Evolutionary conservation across 495 filamentous ascomycete species (phyloP), one percentile per base, ranked within the genome.

Genomic region (Lichina pygmaea): DNA sequence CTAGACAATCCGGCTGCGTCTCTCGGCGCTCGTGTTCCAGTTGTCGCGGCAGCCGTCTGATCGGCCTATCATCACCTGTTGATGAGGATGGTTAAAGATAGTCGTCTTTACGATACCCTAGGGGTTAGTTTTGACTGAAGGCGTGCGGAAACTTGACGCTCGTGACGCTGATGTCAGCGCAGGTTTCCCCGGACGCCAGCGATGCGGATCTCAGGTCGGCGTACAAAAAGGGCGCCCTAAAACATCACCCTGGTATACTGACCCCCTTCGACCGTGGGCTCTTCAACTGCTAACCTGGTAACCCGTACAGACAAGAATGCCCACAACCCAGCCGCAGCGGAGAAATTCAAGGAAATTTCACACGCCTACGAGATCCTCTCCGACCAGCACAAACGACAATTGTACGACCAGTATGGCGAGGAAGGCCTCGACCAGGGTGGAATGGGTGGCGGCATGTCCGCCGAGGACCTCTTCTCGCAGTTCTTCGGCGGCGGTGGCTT

Each of bases 341-440:
- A 93, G 44, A 95, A 93, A 60, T 95, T 99, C 73, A 94, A 95
- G 65, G 86, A 94, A 54, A 69, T 95, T 43, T 91, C 82, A 45
- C 77, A 85, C 51, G 89, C 89, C 33, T 95, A 94, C 60, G 91
- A 99, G 63, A 71, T 81, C 50, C 74, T 99, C 16, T 85, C 78
- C 48, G 91, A 99, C 53, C 61, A 80, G 30, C 74, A 95, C 61
- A 94, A 93, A 67, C 81, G 89, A 50, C 59, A 69, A 49, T 54
- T 94, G 48, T 99, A 99, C 60, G 89, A 99, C 56, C 83, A 93
- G 55, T 92, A 86, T 76, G 89, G 89, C 53, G 84, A 95, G 62
- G 85, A 91, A 52, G 89, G 89, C 46, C 70, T 99, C 30, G 84
- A 93, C 62, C 76, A 79, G 49, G 85, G 83, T 51, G 85, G 77